A percentile compares a stretch with the other conserved stretches of the same genome.
These are phyloP conservation scores for Candida sanyiensis DNA, from an alignment of 805 yeast genomes.

Conservation along the genomic window DNA sequence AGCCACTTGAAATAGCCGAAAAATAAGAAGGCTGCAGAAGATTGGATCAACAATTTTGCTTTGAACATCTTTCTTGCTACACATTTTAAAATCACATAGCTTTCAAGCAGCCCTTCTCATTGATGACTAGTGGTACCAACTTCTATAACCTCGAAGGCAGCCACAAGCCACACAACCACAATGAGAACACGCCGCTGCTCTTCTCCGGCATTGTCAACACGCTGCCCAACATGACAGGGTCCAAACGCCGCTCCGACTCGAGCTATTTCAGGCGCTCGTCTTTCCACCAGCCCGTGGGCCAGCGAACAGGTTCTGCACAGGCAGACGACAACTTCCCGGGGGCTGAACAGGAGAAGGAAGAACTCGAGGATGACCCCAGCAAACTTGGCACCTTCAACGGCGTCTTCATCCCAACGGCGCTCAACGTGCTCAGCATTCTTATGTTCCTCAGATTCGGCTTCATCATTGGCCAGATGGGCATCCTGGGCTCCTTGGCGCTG, in stretches of 20 bases:
- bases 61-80: no score
- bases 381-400: constrained; percentile 83
- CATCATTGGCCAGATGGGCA: constrained; percentile 90
- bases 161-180: constrained; percentile 24
- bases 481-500: constrained; percentile 66
- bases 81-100: no score
- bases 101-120: no score
- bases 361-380: constrained; percentile 13
- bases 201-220: constrained; percentile 9
- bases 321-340: constrained; percentile 16
- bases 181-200: constrained; percentile 26
- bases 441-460: constrained; percentile 96
- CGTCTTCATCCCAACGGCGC: constrained; percentile 88
- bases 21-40: no score
- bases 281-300: neutral
- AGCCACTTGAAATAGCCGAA: no score
- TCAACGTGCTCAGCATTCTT: constrained; percentile 87
- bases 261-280: constrained; percentile 26
- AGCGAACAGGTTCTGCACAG: neutral
- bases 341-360: constrained; percentile 27
- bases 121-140: constrained; percentile 15
- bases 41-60: no score
- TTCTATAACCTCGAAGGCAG: constrained; percentile 32
- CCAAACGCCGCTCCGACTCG: constrained; percentile 8
- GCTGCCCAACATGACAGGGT: constrained; percentile 2